Base-by-base conservation (phyloP, 805 yeast genomes). In the Zygoascus biomembranicola region DNA sequence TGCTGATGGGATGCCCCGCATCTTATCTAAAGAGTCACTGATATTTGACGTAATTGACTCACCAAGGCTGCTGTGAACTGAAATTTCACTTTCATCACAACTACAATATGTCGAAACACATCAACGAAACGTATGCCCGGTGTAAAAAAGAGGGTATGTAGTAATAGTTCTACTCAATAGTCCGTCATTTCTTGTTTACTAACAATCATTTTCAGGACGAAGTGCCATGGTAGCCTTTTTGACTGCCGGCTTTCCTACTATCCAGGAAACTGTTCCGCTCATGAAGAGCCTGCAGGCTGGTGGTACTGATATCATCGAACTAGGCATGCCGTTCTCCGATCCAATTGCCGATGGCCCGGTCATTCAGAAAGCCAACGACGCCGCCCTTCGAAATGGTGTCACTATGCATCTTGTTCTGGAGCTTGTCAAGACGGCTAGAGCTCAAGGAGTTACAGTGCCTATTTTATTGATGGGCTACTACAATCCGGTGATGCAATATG, bases 271-370 rank as follows among this genome's bases (percentile, higher is more conserved):
- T 1, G 75, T 94, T 49, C 95, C 95, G 8, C 80, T 90, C 58
- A 68, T 94, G 68, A 79, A 83, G 67, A 92, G 94, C 20, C 80
- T 94, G 73, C 98, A 94, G 73, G 87, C 80, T 31, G 97, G 96
- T 60, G 99, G 99, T 54, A 95, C 87, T 41, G 98, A 94, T 66
- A 79, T 94, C 57, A 88, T 94, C 61, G 99, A 94, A 72, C 73
- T 94, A 47, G 99, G 99, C 57, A 73, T 94, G 67, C 99, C 99
- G 48, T 94, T 94, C 69, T 85, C 96, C 20, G 99, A 94, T 68
- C 99, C 99, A 41, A 90, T 94, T 68, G 99, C 98, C 35, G 99
- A 94, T 69, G 99, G 99, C 48, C 96, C 98, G 42, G 88, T 96
- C 16, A 94, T 94, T 64, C 99, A 94, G 73, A 82, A 75, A 35